Evolutionary conservation across 768 basidiomycete species (phyloP), one percentile per base, ranked within the genome.

Genomic region (Mycena maculata): DNA sequence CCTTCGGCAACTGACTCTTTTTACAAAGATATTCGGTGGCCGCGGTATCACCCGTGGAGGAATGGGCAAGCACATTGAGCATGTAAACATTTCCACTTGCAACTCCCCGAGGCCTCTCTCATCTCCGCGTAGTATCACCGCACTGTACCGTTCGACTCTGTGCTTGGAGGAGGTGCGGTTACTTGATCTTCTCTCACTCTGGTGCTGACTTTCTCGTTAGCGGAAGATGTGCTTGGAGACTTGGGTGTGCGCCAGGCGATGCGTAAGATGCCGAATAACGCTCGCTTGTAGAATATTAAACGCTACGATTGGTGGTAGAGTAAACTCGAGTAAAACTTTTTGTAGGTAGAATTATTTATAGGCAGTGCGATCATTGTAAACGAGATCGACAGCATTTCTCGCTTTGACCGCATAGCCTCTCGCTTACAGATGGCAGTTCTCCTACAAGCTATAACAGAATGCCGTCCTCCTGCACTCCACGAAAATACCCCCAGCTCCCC

Each of bases 1-100:
- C 22, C 4, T 13, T 6, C 67, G 39, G 4, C n/a, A 28, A 18
- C 27, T 53, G 13, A 33, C 3, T 41, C 38, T 23, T 55, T 58
- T 18, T n/a, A 5, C 33, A 15, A 42, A 91, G 83, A 86, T 95
- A 68, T 95, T 94, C 69, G 93, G 94, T 70, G 95, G 94, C 11
- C 87, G 95, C 60, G 94, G 92, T 52, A 87, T 96, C 65, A 95
- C 95, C 28, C 85, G 86, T 76, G 88, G 88, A 16, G 93, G 94
- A 31, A 89, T 89, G 88, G 90, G 90, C 36, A 80, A 75, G 44
- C 77, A 83, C 60, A 82, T 89, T 44, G 89, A 90, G 69, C 88
- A 89, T 60, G 33, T 36, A 36, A 36, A 13, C 8, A 36, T 13
- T 36, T 36, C 33, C 33, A 36, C 6, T 36, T 36, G 33, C 33